phyloP scores from a whole-genome alignment of 2,329 filamentous ascomycete genomes.

The Aspergillus sp. region DNA sequence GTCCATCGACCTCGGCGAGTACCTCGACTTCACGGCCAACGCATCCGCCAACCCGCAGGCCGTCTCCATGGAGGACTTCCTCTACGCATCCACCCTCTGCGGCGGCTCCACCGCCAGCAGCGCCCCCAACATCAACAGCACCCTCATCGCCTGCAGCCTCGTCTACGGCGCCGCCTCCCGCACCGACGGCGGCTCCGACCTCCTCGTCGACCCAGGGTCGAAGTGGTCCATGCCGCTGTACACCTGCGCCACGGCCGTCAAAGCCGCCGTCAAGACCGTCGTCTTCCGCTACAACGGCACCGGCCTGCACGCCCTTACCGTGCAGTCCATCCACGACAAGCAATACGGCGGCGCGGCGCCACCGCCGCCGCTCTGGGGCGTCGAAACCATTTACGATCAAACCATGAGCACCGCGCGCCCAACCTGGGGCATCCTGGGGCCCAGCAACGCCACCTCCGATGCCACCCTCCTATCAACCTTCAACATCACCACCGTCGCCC shows the following conservation, averaged over 20 bases:
- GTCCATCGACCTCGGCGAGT: conserved; percentile 3
- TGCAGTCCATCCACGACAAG: conserved; percentile 37
- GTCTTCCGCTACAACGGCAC: conserved; percentile 42
- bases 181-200: conserved; percentile 29
- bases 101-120: conserved; percentile 27
- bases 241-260: conserved; percentile 41
- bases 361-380: conserved; percentile 35
- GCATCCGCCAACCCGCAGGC: not conserved
- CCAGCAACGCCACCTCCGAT: conserved; percentile 18
- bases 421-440: conserved; percentile 41
- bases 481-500: conserved; percentile 33
- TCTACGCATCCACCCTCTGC: conserved; percentile 18
- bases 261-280: conserved; percentile 47
- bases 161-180: conserved; percentile 40
- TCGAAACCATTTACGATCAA: conserved; percentile 27
- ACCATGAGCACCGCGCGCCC: conserved; percentile 25
- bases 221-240: conserved; percentile 46
- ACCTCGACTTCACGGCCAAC: conserved; percentile 10
- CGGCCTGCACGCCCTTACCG: conserved; percentile 31
- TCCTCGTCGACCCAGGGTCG: conserved; percentile 41
- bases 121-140: conserved; percentile 43
- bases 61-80: not conserved
- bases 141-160: conserved; percentile 40
- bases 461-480: conserved; percentile 10
- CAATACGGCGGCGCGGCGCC: conserved; percentile 29